These are phyloP conservation scores for Gamarada debralockiae DNA, from an alignment of 495 filamentous ascomycete species.

Conservation along the genomic window DNA sequence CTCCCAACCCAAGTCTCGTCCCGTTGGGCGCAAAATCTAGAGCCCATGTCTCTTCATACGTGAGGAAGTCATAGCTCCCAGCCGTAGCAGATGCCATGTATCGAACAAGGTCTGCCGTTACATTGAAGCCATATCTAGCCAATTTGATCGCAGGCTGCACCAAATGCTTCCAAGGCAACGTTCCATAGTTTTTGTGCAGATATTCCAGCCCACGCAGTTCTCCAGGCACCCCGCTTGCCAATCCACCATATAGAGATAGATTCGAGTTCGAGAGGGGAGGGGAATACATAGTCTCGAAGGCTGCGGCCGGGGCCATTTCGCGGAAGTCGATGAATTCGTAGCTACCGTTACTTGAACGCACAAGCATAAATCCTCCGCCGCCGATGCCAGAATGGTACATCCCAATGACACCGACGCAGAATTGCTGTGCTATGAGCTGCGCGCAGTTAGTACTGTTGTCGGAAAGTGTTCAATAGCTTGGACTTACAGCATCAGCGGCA, in stretches of 20 bases:
- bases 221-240: constrained; percentile 78
- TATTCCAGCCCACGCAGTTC: constrained; percentile 77
- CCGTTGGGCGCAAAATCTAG: constrained; percentile 83
- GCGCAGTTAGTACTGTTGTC: background rate
- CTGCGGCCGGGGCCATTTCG: constrained; percentile 76
- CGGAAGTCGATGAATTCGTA: constrained; percentile 84
- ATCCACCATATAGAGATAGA: constrained; percentile 47
- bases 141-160: constrained; percentile 66
- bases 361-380: constrained; percentile 82
- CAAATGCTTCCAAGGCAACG: constrained; percentile 62
- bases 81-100: constrained; percentile 53
- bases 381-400: constrained; percentile 90
- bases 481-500: constrained; percentile 26
- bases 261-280: constrained; percentile 39
- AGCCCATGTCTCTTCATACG: constrained; percentile 73
- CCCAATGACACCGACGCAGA: constrained; percentile 71
- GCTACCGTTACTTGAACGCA: constrained; percentile 56
- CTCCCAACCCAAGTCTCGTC: constrained; percentile 59
- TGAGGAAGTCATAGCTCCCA: constrained; percentile 55
- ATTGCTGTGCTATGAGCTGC: constrained; percentile 57
- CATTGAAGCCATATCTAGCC: constrained; percentile 68
- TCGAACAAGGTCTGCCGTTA: constrained; percentile 60
- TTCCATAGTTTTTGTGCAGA: constrained; percentile 70
- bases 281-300: constrained; percentile 75
- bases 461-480: background rate